Conservation (phyloP, 2,329 filamentous ascomycete species). For the Diaporthe amygdali region DNA sequence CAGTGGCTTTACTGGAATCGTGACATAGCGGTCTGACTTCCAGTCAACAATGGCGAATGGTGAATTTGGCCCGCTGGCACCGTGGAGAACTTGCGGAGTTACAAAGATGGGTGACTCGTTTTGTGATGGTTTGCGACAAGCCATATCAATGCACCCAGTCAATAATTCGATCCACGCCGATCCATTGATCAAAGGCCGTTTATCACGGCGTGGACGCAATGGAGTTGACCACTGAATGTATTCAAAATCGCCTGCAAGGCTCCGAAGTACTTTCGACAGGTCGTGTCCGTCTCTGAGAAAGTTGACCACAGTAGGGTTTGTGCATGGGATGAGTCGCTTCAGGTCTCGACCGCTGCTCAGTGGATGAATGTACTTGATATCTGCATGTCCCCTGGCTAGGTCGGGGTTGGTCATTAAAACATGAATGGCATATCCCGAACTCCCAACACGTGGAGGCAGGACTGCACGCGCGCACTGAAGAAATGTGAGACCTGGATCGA, state of each 20-base stretch:
- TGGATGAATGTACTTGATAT: conserved; percentile 13
- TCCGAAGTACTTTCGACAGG: conserved; percentile 30
- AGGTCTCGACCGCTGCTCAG: conserved; percentile 30
- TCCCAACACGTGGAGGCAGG: background rate
- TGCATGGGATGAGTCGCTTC: conserved; percentile 32
- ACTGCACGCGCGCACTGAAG: background rate
- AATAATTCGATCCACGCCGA: background rate
- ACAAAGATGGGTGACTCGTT: conserved; percentile 15
- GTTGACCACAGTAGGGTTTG: conserved; percentile 36
- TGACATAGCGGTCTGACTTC: conserved; percentile 38
- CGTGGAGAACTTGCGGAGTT: conserved; percentile 29
- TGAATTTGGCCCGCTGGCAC: background rate
- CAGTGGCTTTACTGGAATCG: conserved; percentile 32
- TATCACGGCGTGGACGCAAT: background rate
- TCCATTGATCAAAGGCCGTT: background rate
- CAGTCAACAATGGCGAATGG: conserved; percentile 45
- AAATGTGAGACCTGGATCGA: conserved; percentile 34
- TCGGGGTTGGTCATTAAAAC: conserved; percentile 30
- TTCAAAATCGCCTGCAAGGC: conserved; percentile 33
- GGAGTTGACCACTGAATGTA: conserved; percentile 27
- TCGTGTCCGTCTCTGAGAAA: conserved; percentile 35
- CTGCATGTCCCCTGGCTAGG: background rate
- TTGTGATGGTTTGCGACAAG: background rate
- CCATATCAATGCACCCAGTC: background rate
- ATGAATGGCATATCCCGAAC: conserved; percentile 23